Base-by-base conservation (phyloP, 2,329 filamentous ascomycete species). In the Septoria linicola region DNA sequence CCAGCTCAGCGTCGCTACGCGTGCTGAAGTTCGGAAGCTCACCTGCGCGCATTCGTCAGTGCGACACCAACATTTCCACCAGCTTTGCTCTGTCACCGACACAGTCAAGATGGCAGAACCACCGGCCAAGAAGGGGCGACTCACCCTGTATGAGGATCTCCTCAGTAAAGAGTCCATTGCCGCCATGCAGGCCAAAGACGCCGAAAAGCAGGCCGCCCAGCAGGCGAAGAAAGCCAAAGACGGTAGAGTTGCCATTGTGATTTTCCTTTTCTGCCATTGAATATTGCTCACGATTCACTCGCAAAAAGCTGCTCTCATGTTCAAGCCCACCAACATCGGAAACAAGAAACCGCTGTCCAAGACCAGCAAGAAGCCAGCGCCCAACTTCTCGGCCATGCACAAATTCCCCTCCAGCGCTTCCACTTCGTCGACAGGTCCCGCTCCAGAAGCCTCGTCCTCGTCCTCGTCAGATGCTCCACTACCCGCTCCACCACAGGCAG, bases 311-410 rank as follows among this genome's bases (percentile, higher is more conserved):
- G 82, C 87, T 64, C 78, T 95, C 57, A 86, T 87, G 69, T 95
- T 95, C 74, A 89, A 95, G 69, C 89, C 89, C 44, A 90, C 90
- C 59, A 88, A 88, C 64, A 82, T 60, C 50, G 55, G 55, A 37
- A 59, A 60, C 54, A 55, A 52, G 41, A 43, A 48, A 43, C 45
- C 41, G 25, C 48, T 49, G 88, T 55, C 88, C 88, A 19, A 83
- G 89, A 63, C 62, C 66, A 23, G 34, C 23, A 47, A 37, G 23
- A 84, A 83, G 63, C 66, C 77, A 31, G 92, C 90, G 66, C 72
- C 80, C 4, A 70, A 76, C 46, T 80, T 87, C 46, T 74, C 43
- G 35, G 36, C 57, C 37, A 52, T 55, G 50, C 63, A 63, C 39
- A 60, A 60, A 36, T 43, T 59, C 53, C 60, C 60, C 27, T 65